Evolutionary conservation across 179 eudicot genomes (phyloP), one percentile per base, ranked within the genome.

Genomic region (Patellifolia procumbens): DNA sequence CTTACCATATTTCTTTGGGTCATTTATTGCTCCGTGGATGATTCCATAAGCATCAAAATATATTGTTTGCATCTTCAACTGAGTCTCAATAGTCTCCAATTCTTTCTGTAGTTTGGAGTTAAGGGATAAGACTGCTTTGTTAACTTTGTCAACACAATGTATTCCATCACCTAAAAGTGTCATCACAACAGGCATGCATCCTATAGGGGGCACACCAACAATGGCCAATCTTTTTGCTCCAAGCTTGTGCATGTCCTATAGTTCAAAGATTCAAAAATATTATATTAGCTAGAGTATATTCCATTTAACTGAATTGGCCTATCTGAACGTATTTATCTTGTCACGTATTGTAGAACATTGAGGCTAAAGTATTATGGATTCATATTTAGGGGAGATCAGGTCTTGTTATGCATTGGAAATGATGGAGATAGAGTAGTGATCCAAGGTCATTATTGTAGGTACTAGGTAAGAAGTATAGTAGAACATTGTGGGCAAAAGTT

Each of bases 1-100:
- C 46, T 64, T 37, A 64, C 69, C 69, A 64, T 64, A 64, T 64
- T n/a, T 64, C 48, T 64, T 64, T 4, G 69, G 69, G 29, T 64
- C 37, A 7, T 64, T 37, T 5, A 64, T 64, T 37, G 31, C 26
- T 0, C 22, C 20, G 0, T 35, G 0, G 8, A 64, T 11, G 29
- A 35, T 39, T 20, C 42, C 22, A 20, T 20, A 64, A 0, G 29
- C 48, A 64, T 64, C 69, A 20, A 64, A 1, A 3, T 7, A 64
- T 13, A 20, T 7, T 7, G 69, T 65, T 37, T 37, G 37, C 69
- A 37, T 65, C 29, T 65, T 65, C 48, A 65, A 37, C 2, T 37
- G 43, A 65, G 69, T 34, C 17, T 19, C 17, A 65, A 65, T 9
- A 12, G 48, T 16, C 48, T 65, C 12, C 68, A 65, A 2, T 65